Base-by-base conservation (phyloP, 2,329 filamentous ascomycete genomes). In the Fusarium abutilonis region DNA sequence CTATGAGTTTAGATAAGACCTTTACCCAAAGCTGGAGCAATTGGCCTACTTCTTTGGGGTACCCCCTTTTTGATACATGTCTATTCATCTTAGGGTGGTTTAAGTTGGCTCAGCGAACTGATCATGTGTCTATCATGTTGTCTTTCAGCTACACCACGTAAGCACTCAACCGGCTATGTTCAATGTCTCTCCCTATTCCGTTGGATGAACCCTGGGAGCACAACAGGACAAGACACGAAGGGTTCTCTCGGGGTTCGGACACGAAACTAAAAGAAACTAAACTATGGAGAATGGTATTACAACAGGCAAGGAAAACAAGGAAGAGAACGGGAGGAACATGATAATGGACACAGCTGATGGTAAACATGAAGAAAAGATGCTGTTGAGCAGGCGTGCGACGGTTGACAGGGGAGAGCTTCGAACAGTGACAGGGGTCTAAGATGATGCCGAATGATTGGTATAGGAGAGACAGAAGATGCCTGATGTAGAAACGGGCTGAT, bases 351-450 rank as follows among this genome's bases (percentile, higher is more conserved):
- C 13, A 26, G 28, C 7, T 14, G n/a, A 42, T 26, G 43, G 35
- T 40, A 29, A 36, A 14, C 28, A 42, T 32, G 40, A 23, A 15
- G 41, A 32, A 23, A 28, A 35, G 35, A 9, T 17, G 36, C 23
- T 38, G 47, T 54, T 54, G 21, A 43, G 43, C 32, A n/a, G 45
- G 31, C 56, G 46, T 32, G 29, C 38, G 38, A 46, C 60, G 42
- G 29, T 60, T 67, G 49, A 60, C 64, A 69, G 55, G 66, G 52
- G 50, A 52, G 49, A 39, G 64, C 50, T 66, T 44, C 43, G 44
- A 63, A 41, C 44, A 32, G 42, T 59, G 60, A 56, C 49, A 32
- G 49, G 47, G 58, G 49, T 42, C 43, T 63, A 39, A 34, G 8
- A 39, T 53, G 47, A 46, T 42, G 29, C 56, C 48, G 41, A 39